Conservation (phyloP, 2,329 filamentous ascomycete species). For the Alternaria arbusti region DNA sequence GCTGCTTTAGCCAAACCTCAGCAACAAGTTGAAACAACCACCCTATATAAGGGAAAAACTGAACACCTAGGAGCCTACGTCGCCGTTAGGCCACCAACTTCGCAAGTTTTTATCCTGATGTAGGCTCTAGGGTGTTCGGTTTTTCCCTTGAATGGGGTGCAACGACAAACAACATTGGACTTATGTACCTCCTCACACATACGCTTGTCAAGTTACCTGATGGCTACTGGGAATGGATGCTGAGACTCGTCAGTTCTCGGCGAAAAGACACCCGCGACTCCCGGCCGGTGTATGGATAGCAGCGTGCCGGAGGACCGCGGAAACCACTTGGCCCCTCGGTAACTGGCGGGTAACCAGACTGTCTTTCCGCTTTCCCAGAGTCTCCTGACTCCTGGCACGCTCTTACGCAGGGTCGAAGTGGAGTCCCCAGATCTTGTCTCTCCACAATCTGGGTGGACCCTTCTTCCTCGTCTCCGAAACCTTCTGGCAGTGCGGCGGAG, state of each 20-base stretch:
- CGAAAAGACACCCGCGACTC: not conserved
- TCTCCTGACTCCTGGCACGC: conserved; percentile 4
- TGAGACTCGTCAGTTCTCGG: not conserved
- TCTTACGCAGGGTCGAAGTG: conserved; percentile 28
- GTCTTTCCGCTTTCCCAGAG: not conserved
- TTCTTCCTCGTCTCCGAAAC: not conserved
- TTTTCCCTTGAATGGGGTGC: no score
- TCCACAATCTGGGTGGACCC: conserved; percentile 8
- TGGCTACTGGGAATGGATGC: not conserved
- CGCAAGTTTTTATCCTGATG: no score
- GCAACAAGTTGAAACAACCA: not conserved
- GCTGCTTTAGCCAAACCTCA: not conserved
- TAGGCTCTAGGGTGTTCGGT: no score
- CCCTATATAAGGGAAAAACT: no score
- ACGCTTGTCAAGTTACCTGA: not conserved
- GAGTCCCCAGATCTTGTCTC: conserved; percentile 22
- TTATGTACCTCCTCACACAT: not conserved
- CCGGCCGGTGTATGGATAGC: not conserved
- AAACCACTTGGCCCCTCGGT: not conserved
- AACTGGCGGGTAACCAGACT: not conserved
- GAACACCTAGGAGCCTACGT: no score
- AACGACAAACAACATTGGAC: not conserved
- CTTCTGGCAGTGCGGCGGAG: not conserved
- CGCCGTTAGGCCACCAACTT: no score
- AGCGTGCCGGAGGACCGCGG: not conserved